These are phyloP conservation scores for Pseudisothecium myosuroides DNA, from an alignment of 225 moss, liverwort and hornwort species.

Conservation along the genomic window DNA sequence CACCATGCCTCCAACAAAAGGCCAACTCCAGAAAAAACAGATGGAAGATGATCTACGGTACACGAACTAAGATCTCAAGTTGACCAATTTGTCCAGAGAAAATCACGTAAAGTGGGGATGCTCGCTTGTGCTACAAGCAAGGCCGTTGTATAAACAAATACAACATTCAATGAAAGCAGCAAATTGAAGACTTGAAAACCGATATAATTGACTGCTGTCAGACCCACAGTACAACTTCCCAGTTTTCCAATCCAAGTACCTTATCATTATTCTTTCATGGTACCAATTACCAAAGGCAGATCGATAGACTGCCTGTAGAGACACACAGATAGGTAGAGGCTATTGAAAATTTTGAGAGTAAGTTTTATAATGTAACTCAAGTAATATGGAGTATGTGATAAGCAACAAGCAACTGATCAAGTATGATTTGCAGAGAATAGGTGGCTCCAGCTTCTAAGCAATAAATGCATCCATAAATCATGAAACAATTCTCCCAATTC, in stretches of 20 bases:
- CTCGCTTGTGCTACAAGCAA: background rate
- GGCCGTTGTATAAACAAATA: background rate
- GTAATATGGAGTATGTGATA: too few species aligned
- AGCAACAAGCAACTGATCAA: too few species aligned
- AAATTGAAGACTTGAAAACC: background rate
- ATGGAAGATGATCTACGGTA: too few species aligned
- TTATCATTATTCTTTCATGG: background rate
- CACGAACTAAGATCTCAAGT: background rate
- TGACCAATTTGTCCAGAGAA: background rate
- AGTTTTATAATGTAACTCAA: too few species aligned
- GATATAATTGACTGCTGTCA: background rate
- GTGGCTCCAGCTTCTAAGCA: background rate
- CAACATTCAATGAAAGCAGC: background rate
- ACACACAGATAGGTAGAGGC: fast-evolving
- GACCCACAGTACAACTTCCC: background rate
- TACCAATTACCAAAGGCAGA: background rate
- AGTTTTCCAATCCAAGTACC: background rate
- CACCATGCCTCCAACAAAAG: background rate
- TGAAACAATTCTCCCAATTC: background rate
- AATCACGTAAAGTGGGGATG: background rate
- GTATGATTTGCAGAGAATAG: background rate
- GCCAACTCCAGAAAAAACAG: background rate
- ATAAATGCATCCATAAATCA: background rate
- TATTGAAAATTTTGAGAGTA: background rate
- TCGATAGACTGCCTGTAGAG: background rate